Percentiles rank a stretch among this genome's conserved stretches.
Conservation (phyloP, 345 rosid genomes). For the Melastoma malabathricum region DNA sequence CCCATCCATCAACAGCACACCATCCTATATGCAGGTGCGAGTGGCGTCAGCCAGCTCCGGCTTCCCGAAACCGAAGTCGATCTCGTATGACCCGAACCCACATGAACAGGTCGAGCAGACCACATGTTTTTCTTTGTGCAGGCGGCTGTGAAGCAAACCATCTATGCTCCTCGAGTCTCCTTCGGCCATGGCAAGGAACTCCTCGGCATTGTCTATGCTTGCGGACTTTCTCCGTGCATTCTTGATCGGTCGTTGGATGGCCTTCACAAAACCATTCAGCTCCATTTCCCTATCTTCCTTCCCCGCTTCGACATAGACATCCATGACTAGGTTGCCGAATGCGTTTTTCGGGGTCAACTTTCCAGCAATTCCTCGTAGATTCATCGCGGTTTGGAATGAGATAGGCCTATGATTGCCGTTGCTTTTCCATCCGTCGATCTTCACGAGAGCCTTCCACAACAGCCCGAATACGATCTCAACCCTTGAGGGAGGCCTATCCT, state of each 20-base stretch:
- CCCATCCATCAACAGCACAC: no score
- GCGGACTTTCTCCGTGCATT: not conserved
- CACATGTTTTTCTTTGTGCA: no score
- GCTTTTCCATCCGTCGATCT: not conserved
- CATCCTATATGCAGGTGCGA: no score
- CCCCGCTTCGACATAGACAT: not conserved
- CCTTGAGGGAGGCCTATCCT: not conserved
- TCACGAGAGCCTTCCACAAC: not conserved
- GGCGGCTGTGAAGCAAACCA: no score
- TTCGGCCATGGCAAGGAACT: not conserved
- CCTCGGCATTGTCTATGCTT: no score
- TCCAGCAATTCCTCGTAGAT: not conserved
- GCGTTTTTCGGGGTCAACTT: not conserved
- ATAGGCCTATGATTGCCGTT: constrained; percentile 1
- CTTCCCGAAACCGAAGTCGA: no score
- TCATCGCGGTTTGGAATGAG: not conserved
- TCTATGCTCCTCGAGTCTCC: not conserved
- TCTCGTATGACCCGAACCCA: no score
- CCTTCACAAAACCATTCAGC: not conserved
- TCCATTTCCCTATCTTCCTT: not conserved
- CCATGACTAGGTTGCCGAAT: not conserved
- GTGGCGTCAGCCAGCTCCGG: no score
- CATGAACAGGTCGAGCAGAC: no score
- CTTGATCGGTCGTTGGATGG: not conserved
- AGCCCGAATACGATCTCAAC: constrained; percentile 2